Percentiles rank a stretch among this genome's conserved stretches.
Conservation (phyloP, 2,329 filamentous ascomycete genomes). For the Dryadomyces quercus-mongolicae region DNA sequence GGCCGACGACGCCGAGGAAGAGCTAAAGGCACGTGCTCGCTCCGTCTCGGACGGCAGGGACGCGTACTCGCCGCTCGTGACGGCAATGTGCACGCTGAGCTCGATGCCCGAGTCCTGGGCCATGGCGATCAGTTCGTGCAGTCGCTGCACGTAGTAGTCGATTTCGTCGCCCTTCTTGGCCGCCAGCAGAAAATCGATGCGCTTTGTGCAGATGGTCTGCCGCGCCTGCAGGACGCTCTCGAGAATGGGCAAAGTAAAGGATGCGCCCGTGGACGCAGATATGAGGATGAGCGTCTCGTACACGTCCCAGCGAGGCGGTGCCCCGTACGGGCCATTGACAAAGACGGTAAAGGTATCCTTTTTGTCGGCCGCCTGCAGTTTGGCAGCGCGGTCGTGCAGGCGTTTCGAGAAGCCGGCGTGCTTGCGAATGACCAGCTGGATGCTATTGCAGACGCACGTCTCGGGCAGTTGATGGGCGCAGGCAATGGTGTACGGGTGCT, state of each 20-base stretch:
- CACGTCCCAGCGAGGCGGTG: constrained; percentile 41
- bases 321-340: constrained; percentile 43
- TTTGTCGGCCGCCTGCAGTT: constrained; percentile 17
- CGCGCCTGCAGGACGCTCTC: constrained; percentile 36
- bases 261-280: constrained; percentile 51
- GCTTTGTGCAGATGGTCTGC: constrained; percentile 32
- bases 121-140: constrained; percentile 30
- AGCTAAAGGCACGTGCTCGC: not conserved
- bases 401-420: constrained; percentile 46
- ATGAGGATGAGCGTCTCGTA: constrained; percentile 49
- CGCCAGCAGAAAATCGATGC: constrained; percentile 40
- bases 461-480: constrained; percentile 36
- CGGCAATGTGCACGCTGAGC: constrained; percentile 39
- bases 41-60: not conserved
- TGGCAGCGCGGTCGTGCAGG: constrained; percentile 33
- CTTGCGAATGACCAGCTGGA: constrained; percentile 44
- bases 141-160: constrained; percentile 39
- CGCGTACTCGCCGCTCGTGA: constrained; percentile 26
- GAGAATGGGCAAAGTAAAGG: constrained; percentile 47
- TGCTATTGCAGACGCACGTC: constrained; percentile 44
- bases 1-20: not conserved
- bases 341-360: constrained; percentile 30
- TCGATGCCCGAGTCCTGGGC: constrained; percentile 33
- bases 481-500: constrained; percentile 52
- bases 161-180: constrained; percentile 41